These are phyloP conservation scores for Zoysia japonica DNA, from an alignment of 176 grass and related monocot species.

Conservation along the genomic window DNA sequence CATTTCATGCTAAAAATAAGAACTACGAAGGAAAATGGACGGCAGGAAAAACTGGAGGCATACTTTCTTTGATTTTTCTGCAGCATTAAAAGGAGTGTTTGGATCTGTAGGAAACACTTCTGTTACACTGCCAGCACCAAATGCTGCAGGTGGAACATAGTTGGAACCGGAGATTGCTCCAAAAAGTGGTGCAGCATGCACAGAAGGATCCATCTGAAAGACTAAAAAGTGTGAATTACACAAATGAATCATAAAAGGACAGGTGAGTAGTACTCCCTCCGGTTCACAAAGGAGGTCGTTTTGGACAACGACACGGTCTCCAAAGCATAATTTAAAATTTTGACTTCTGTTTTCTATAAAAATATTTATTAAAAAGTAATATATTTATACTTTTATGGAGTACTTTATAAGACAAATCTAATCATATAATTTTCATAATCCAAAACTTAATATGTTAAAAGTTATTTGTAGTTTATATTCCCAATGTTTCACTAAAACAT, in stretches of 20 bases:
- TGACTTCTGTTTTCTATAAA: no score
- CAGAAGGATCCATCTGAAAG: constrained; percentile 66
- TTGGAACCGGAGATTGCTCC: constrained; percentile 53
- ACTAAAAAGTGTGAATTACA: constrained; percentile 25
- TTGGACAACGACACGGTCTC: no score
- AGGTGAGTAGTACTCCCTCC: background rate
- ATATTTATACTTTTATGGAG: no score
- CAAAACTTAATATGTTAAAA: no score
- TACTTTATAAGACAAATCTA: no score
- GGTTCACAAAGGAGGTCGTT: no score
- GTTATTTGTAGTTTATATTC: no score
- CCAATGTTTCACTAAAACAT: no score
- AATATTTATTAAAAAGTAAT: no score
- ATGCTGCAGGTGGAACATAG: constrained; percentile 65
- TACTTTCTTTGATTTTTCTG: constrained; percentile 89
- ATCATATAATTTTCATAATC: no score
- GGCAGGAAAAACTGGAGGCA: constrained; percentile 11
- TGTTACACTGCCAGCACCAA: constrained; percentile 61
- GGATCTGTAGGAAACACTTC: constrained; percentile 59
- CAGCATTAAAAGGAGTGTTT: constrained; percentile 51
- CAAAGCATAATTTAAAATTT: no score
- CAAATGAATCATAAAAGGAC: constrained; percentile 3
- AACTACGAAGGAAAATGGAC: constrained; percentile 15
- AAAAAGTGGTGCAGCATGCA: constrained; percentile 54
- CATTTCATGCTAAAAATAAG: constrained; percentile 23